These are phyloP conservation scores for Colletotrichum sp. DNA, from an alignment of 2,329 filamentous ascomycete species.

Conservation along the genomic window DNA sequence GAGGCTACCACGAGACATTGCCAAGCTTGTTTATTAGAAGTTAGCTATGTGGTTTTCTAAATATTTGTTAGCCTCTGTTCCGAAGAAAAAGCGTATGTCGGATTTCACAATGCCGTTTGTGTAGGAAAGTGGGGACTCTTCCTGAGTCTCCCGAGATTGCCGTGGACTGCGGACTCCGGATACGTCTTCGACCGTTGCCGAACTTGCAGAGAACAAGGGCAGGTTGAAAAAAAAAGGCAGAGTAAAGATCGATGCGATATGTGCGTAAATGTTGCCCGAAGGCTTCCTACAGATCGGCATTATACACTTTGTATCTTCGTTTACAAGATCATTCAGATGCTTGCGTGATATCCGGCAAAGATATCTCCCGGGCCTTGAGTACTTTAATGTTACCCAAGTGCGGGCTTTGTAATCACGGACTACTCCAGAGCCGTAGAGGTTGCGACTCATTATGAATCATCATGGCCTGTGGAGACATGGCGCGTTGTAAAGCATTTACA, in stretches of 20 bases:
- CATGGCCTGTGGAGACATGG: neutral
- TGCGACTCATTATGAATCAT: neutral
- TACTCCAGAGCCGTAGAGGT: fast-evolving
- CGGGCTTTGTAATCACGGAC: neutral
- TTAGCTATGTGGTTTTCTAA: neutral
- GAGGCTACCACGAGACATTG: fast-evolving
- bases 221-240: neutral
- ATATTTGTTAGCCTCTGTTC: neutral
- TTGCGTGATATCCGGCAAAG: neutral
- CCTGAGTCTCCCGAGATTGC: neutral
- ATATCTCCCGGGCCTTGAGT: neutral
- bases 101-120: neutral
- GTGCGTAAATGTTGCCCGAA: fast-evolving
- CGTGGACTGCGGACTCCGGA: fast-evolving
- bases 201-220: neutral
- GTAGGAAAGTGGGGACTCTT: neutral
- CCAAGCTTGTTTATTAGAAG: fast-evolving
- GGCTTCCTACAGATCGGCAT: neutral
- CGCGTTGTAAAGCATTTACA: fast-evolving
- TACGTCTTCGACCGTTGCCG: neutral
- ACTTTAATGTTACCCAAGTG: neutral
- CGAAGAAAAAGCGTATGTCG: neutral
- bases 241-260: neutral
- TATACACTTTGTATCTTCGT: neutral
- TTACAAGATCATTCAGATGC: neutral